Evolutionary conservation across 2,329 filamentous ascomycete species (phyloP), one percentile per base, ranked within the genome.

Genomic region (Albifimbria verrucaria): DNA sequence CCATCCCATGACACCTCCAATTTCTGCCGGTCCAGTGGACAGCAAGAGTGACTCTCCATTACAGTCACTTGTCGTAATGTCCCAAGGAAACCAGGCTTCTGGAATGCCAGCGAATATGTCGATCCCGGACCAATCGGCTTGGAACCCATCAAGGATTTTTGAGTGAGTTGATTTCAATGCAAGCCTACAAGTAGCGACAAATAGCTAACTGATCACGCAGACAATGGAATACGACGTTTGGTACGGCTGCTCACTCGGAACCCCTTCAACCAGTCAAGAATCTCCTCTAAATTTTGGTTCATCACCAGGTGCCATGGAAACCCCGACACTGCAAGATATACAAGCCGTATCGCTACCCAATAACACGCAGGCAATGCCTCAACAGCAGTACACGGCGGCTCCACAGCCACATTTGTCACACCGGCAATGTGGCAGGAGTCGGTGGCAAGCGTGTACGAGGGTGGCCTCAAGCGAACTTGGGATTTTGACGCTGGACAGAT

Each of bases 151-250:
- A 26, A 83, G 88, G 54, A 91, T 96, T 60, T 93, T 96, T 80
- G 90, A 93, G 91, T 96, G 82, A 80, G 90, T 82, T 42, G 11
- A n/a, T 12, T 9, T n/a, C 25, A 11, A 24, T 17, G 17, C 11
- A 11, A 9, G 25, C 20, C 6, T 22, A 20, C 28, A n/a, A 25
- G n/a, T 11, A 5, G 21, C 52, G 43, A 51, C 58, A 48, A 56
- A 50, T 39, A 25, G 43, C 18, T 20, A 12, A 47, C 43, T 50
- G 22, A 50, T n/a, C 12, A 28, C 17, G 22, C 52, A 96, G 92
- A 71, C 91, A 96, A 77, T 97, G 93, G 92, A 92, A 96, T 72
- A 87, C 89, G 66, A 92, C 93, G 59, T 97, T 97, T 75, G 90
- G 91, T 77, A 89, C 87, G 70, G 85, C 83, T 49, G 57, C 63